These are phyloP conservation scores for Diplotaxis tenuifolia DNA, from an alignment of 345 rosid species.

Conservation along the genomic window DNA sequence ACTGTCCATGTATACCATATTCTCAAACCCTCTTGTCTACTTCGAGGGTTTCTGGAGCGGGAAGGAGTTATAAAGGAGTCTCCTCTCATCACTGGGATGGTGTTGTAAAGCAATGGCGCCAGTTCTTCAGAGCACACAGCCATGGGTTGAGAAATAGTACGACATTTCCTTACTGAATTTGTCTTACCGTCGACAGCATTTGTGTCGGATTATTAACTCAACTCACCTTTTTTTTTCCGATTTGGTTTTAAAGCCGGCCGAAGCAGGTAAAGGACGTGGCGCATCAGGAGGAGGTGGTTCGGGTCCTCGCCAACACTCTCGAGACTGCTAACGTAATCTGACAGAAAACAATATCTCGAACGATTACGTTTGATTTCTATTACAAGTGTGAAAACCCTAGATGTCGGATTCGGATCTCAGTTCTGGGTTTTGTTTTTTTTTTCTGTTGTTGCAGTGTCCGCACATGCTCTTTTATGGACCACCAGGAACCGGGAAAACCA, in stretches of 20 bases:
- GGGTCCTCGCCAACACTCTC: slow-evolving; percentile 93
- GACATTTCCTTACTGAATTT: neutral
- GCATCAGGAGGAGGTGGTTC: slow-evolving; percentile 96
- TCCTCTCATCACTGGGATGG: neutral
- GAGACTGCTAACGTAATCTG: slow-evolving; percentile 63
- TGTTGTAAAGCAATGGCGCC: slow-evolving; percentile 62
- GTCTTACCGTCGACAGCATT: neutral
- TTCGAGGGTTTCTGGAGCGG: slow-evolving; percentile 24
- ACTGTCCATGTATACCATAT: neutral
- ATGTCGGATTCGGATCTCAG: neutral
- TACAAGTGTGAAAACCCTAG: slow-evolving; percentile 25
- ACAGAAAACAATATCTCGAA: neutral
- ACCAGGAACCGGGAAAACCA: slow-evolving; percentile 96
- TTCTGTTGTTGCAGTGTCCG: slow-evolving; percentile 54
- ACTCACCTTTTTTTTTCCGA: neutral
- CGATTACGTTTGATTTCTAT: neutral
- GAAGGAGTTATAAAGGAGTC: slow-evolving; percentile 23
- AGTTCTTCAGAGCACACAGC: slow-evolving; percentile 74
- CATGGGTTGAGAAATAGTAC: slow-evolving; percentile 96
- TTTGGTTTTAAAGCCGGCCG: slow-evolving; percentile 61
- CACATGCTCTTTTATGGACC: slow-evolving; percentile 99
- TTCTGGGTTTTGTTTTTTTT: neutral
- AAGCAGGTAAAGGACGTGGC: slow-evolving; percentile 90
- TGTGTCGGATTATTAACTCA: neutral
- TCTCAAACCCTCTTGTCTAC: neutral